A percentile compares a stretch with the other conserved stretches of the same genome.
Evolutionary conservation across 2,329 filamentous ascomycete genomes (phyloP).

Genomic region (Aaosphaeria pasadenensis): DNA sequence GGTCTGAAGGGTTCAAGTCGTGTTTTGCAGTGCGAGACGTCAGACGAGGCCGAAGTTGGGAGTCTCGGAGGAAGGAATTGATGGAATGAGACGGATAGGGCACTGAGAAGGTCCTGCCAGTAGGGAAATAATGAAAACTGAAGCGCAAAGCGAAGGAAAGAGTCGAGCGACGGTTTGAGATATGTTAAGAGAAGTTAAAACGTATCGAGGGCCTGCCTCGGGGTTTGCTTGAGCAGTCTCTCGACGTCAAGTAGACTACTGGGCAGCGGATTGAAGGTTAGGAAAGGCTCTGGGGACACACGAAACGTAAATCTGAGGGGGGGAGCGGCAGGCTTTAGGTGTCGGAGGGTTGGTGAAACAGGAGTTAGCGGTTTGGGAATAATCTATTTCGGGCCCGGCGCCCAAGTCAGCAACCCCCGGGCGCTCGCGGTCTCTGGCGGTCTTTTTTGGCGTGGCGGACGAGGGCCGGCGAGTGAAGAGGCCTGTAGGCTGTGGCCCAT

Average conservation of each 20-base stretch:
- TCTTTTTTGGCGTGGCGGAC: conserved; percentile 2
- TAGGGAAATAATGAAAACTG: conserved; percentile 34
- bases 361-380: conserved; percentile 38
- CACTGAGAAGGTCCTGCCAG: conserved; percentile 36
- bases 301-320: conserved; percentile 39
- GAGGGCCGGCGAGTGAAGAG: not conserved
- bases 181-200: conserved; percentile 35
- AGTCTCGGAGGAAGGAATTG: not conserved
- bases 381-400: conserved; percentile 28
- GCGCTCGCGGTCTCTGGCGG: not conserved
- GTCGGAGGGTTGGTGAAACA: conserved; percentile 40
- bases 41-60: conserved; percentile 21
- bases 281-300: conserved; percentile 33
- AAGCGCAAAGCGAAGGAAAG: conserved; percentile 36
- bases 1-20: conserved; percentile 17
- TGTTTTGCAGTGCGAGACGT: conserved; percentile 25
- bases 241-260: conserved; percentile 30
- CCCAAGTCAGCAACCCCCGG: conserved; percentile 18
- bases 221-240: conserved; percentile 24
- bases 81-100: conserved; percentile 27
- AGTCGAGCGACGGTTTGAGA: conserved; percentile 32
- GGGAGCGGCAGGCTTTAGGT: conserved; percentile 38
- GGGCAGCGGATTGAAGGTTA: conserved; percentile 15
- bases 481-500: not conserved
- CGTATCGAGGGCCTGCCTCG: conserved; percentile 36